phyloP scores from a whole-genome alignment of 352 stramenopile genomes.

The Thalassiosira hispida region DNA sequence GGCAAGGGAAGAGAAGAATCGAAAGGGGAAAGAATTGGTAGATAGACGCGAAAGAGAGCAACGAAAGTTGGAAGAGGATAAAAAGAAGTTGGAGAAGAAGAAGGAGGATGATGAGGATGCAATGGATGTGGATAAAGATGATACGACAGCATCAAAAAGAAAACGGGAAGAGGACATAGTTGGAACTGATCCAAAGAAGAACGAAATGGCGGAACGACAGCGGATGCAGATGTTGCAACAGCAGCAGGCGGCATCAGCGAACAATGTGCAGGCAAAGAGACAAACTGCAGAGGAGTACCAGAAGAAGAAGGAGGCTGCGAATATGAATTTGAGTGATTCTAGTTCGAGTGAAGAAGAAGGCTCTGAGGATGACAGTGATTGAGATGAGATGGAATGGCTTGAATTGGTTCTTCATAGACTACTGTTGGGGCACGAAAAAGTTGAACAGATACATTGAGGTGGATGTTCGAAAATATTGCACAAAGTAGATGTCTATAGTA shows the following conservation, averaged over 20 bases:
- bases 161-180: constrained; percentile 17
- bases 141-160: background rate
- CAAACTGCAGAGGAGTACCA: constrained; percentile 15
- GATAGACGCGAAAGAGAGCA: constrained; percentile 53
- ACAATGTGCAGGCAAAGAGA: background rate
- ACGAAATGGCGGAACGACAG: constrained; percentile 39
- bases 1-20: constrained; percentile 52
- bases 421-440: too few relatives aligned
- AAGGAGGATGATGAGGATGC: constrained; percentile 1
- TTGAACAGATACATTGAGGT: too few relatives aligned
- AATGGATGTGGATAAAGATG: constrained; percentile 19
- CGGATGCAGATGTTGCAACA: constrained; percentile 2
- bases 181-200: constrained; percentile 31
- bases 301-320: constrained; percentile 43
- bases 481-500: too few relatives aligned
- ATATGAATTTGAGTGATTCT: constrained; percentile 63
- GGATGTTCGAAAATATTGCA: too few relatives aligned
- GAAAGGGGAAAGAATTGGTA: constrained; percentile 50
- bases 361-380: constrained; percentile 28
- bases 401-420: too few relatives aligned
- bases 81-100: constrained; percentile 26
- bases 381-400: too few relatives aligned
- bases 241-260: background rate
- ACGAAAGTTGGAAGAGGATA: constrained; percentile 50
- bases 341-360: constrained; percentile 44